Base-by-base conservation (phyloP, 352 stramenopile genomes). In the Globisporangium heterothallicum region DNA sequence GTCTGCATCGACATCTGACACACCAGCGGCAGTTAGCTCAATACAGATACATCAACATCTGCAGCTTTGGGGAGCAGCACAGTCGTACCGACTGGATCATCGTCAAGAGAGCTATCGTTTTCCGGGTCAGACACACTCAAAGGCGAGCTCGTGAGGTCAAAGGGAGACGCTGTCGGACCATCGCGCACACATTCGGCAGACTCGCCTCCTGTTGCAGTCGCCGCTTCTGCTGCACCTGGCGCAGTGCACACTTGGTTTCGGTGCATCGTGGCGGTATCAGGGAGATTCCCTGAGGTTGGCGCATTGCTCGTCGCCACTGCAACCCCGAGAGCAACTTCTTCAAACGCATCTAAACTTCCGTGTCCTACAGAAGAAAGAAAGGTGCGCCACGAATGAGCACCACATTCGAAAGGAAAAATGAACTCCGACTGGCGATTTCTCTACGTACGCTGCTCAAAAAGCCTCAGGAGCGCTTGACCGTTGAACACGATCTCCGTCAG, bases 391-490 rank as follows among this genome's bases (percentile, higher is more conserved):
- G 26, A 49, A 10, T 19, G 0, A 22, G 9, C 25, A 42, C 14
- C 38, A 42, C n/a, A 18, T 3, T 6, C 19, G 34, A 12, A 18
- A 22, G 26, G 26, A 34, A 14, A 8, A 18, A 25, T 10, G 6
- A 45, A 7, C 7, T 6, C 1, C 19, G 21, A 4, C 13, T 22
- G 25, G 2, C n/a, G 10, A 38, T 24, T 38, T 16, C 9, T 2
- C 10, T 25, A 36, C 73, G 42, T 73, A 82, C 73, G 62, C 29
- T 71, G 47, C 38, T 80, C 50, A 52, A 78, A 80, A 26, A 63
- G 35, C 24, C 59, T 69, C 14, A 84, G 18, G 46, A 82, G 70
- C n/a, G 62, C 42, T 12, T 77, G 53, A 6, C 42, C 68, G 35
- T 68, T 25, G 24, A 59, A 56, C 16, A 72, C 70, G 21, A 77